Evolutionary conservation across 2,329 filamentous ascomycete species (phyloP).

Genomic region (Epichloe baconii): DNA sequence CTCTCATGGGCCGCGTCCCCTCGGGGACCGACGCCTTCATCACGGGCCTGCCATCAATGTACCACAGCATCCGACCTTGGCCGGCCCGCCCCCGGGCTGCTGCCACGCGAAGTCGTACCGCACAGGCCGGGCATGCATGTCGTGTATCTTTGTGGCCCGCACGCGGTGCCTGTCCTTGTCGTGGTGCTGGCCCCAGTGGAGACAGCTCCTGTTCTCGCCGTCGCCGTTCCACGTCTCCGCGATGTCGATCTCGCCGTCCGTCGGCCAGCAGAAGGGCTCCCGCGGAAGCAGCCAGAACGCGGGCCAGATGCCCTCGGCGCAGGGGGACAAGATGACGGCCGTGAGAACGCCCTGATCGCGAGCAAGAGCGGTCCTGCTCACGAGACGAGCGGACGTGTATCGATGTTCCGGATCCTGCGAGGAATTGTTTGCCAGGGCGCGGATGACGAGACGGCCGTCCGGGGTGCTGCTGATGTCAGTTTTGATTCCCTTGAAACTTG

Average conservation of each 20-base stretch:
- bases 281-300: conserved; percentile 47
- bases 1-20: conserved; percentile 40
- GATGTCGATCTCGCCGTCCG: conserved; percentile 47
- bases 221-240: conserved; percentile 50
- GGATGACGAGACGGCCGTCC: conserved; percentile 37
- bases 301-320: conserved; percentile 45
- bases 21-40: conserved; percentile 42
- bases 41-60: conserved; percentile 41
- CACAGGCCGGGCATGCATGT: conserved; percentile 33
- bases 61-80: conserved; percentile 41
- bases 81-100: conserved; percentile 28
- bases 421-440: conserved; percentile 29
- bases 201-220: conserved; percentile 38
- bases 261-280: conserved; percentile 45
- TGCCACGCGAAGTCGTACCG: conserved; percentile 46
- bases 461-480: conserved; percentile 21
- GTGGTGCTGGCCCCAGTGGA: conserved; percentile 45
- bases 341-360: conserved; percentile 38
- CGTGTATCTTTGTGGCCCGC: conserved; percentile 34
- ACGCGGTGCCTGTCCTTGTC: conserved; percentile 45
- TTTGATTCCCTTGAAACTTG: no score
- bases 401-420: conserved; percentile 24
- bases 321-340: conserved; percentile 37
- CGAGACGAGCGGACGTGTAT: conserved; percentile 43
- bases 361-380: conserved; percentile 36